Base-by-base conservation (phyloP, 495 filamentous ascomycete genomes). In the Wilcoxina mikolae region DNA sequence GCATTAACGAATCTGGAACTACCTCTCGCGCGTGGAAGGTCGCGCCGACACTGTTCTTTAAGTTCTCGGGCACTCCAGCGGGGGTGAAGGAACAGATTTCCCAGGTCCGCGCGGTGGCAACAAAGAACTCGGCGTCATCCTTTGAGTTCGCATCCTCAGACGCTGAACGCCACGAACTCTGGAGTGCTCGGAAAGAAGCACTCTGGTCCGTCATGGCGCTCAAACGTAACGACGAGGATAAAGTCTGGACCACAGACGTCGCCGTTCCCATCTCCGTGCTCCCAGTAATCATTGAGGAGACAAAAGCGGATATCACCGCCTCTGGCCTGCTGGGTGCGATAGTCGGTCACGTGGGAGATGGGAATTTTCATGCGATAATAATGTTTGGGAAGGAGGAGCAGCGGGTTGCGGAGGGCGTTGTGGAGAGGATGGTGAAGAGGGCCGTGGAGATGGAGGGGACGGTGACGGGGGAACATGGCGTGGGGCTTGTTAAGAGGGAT, bases 11-110 rank as follows among this genome's bases (percentile, higher is more conserved):
- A 41, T 79, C 81, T 3, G 85, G 87, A 55, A 76, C 73, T 48
- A 94, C 88, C 0, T 72, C 73, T 4, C 79, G 81, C 49, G 66
- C 64, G 7, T 94, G 89, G 85, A 78, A 76, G 56, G 81, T 83
- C 56, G 78, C 78, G 17, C 89, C 90, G 3, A 95, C 90, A 3
- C 70, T 96, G 3, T 95, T 96, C 71, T 91, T 96, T 76, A 95
- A 95, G 65, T 96, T 94, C 68, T 76, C 78, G 15, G 61, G 58
- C 61, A 91, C 86, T 0, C 73, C 72, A 0, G 70, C 70, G 3
- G 77, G 77, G 4, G 87, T 95, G 18, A 85, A 86, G 63, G 89
- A 95, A 69, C 86, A 93, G 67, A 78, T 94, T 50, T 69, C 70
- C 26, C 71, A 84, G 46, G 87, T 93, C 1, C 77, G 77, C 62